A percentile compares a stretch with the other conserved stretches of the same genome.
Conservation (phyloP, 441 rosid species). For the Jatropha multifida region DNA sequence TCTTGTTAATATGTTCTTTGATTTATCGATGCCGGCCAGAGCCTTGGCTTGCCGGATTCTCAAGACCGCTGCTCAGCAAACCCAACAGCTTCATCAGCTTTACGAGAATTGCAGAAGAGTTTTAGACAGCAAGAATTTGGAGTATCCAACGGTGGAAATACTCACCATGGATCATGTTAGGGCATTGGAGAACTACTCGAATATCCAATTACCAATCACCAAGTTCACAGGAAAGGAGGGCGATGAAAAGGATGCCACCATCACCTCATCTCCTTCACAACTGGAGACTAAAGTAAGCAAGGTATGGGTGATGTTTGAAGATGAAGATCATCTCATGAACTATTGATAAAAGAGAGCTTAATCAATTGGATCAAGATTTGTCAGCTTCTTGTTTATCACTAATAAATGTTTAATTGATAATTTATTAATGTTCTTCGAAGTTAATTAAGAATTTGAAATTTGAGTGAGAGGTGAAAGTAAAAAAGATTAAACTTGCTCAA, state of each 20-base stretch:
- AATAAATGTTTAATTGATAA: too few species aligned
- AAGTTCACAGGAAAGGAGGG: background rate
- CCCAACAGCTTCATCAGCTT: conserved; percentile 43
- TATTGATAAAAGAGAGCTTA: too few species aligned
- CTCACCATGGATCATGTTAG: conserved; percentile 53
- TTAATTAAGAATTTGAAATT: too few species aligned
- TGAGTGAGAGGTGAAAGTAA: too few species aligned
- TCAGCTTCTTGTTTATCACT: too few species aligned
- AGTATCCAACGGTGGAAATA: conserved; percentile 61
- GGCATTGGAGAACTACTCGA: conserved; percentile 42
- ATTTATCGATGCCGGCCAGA: conserved; percentile 59
- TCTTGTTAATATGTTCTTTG: conserved; percentile 57
- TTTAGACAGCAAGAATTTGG: conserved; percentile 49
- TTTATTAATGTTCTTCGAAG: too few species aligned
- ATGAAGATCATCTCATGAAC: conserved; percentile 27
- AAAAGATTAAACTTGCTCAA: too few species aligned
- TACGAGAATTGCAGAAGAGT: conserved; percentile 53
- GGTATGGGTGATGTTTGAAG: conserved; percentile 75
- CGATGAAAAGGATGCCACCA: conserved; percentile 16
- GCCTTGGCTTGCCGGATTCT: conserved; percentile 60
- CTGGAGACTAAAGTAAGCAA: conserved; percentile 75
- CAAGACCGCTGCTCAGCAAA: conserved; percentile 56
- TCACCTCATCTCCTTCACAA: background rate
- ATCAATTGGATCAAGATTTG: too few species aligned
- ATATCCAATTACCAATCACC: too few species aligned